Conservation (phyloP, 116 monocot genomes). For the Cymodocea nodosa region DNA sequence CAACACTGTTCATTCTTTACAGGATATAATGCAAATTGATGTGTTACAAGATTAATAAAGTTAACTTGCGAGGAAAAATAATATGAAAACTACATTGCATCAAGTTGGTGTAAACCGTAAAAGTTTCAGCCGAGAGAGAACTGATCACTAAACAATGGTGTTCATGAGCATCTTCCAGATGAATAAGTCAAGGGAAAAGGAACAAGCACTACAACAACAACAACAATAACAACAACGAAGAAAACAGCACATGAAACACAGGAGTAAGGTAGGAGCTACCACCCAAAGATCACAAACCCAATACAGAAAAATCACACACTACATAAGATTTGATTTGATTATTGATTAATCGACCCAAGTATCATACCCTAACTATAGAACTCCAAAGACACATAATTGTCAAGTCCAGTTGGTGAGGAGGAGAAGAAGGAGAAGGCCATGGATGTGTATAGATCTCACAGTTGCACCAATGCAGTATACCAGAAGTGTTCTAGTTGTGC, state of each 20-base stretch:
- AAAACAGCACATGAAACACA: neutral
- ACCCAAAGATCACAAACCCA: neutral
- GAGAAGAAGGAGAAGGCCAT: neutral
- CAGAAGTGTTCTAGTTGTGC: neutral
- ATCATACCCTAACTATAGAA: neutral
- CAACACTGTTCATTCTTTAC: neutral
- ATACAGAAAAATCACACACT: neutral
- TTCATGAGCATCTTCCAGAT: neutral
- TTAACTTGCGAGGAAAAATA: neutral
- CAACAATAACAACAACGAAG: neutral
- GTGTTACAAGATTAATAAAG: neutral
- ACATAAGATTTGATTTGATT: neutral
- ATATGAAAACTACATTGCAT: too few relatives aligned
- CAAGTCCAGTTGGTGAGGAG: too few relatives aligned
- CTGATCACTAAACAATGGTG: neutral
- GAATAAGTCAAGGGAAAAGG: conserved; percentile 4
- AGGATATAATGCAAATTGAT: neutral
- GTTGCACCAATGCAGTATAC: neutral
- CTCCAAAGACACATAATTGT: neutral
- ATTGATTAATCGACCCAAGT: neutral
- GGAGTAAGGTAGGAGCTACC: neutral
- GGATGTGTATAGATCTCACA: neutral
- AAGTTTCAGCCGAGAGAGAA: too few relatives aligned
- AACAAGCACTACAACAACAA: neutral
- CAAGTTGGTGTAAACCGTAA: too few relatives aligned